Evolutionary conservation across 164 flowering plant genomes (phyloP).

Genomic region (Tetrastigma voinierianum): DNA sequence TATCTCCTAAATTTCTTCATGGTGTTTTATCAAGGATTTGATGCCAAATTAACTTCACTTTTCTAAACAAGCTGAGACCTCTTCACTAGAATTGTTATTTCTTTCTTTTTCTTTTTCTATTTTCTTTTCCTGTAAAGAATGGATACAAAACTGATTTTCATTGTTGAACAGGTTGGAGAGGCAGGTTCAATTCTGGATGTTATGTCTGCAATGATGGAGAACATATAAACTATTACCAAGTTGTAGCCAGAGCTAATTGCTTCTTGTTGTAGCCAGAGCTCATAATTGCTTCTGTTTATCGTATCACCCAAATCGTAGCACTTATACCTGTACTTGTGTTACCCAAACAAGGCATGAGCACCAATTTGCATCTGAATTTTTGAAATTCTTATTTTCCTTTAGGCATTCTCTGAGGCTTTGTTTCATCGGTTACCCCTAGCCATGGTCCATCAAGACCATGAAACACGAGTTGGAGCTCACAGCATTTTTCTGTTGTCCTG

Average conservation of each 20-base stretch:
- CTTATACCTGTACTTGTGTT: constrained; percentile 77
- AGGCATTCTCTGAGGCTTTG: constrained; percentile 96
- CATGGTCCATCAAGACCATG: constrained; percentile 88
- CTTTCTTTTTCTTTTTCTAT: not conserved
- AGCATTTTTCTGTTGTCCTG: constrained; percentile 94
- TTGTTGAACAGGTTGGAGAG: constrained; percentile 80
- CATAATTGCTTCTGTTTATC: constrained; percentile 80
- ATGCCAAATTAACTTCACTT: too few relatives aligned
- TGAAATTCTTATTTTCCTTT: constrained; percentile 12
- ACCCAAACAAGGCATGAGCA: constrained; percentile 72
- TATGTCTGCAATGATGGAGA: constrained; percentile 94
- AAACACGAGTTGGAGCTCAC: constrained; percentile 85
- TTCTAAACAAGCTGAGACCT: too few relatives aligned
- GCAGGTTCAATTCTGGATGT: constrained; percentile 86
- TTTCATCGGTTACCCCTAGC: constrained; percentile 89
- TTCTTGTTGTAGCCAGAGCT: constrained; percentile 62
- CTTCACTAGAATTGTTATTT: too few relatives aligned
- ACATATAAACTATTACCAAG: constrained; percentile 59
- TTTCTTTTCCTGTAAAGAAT: not conserved
- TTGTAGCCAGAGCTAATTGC: too few relatives aligned
- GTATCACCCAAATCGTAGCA: constrained; percentile 84
- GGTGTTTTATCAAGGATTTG: too few relatives aligned
- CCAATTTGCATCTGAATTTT: not conserved
- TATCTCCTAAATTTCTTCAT: too few relatives aligned
- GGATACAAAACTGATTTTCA: not conserved